phyloP scores from a whole-genome alignment of 2,329 filamentous ascomycete genomes.

The Metarhizium sp. region DNA sequence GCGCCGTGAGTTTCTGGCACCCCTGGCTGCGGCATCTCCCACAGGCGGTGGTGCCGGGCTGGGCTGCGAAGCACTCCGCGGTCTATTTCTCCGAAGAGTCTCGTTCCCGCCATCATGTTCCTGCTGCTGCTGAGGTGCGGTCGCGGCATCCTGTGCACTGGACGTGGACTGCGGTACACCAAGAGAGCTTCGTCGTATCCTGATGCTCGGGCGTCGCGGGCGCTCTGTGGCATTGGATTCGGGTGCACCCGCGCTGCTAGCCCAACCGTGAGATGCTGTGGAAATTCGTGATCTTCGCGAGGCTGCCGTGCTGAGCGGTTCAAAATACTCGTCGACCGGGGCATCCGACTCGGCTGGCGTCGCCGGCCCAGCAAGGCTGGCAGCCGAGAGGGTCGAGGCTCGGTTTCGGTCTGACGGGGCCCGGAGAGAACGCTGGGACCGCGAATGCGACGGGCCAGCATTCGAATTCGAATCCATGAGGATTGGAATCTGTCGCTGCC shows the following conservation, averaged over 20 bases:
- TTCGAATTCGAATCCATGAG: conserved; percentile 3
- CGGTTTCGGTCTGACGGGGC: conserved; percentile 1
- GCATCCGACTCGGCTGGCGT: conserved; percentile 1
- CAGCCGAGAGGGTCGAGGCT: not conserved
- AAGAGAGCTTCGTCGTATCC: conserved; percentile 11
- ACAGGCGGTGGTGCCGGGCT: conserved; percentile 12
- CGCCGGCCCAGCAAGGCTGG: not conserved
- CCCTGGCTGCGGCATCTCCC: conserved; percentile 8
- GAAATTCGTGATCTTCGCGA: conserved; percentile 6
- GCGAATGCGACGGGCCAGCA: conserved; percentile 1
- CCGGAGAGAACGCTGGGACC: not conserved
- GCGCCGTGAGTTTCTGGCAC: conserved; percentile 20
- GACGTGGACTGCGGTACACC: not conserved
- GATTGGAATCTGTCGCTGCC: not conserved
- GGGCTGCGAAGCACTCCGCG: conserved; percentile 28
- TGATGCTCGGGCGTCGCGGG: conserved; percentile 13
- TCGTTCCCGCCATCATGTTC: not conserved
- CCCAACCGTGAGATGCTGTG: conserved; percentile 1
- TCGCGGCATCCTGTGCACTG: not conserved
- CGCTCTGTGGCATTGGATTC: conserved; percentile 1
- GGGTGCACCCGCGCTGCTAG: not conserved
- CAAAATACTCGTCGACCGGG: conserved; percentile 2
- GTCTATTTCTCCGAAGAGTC: conserved; percentile 11
- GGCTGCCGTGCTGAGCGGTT: not conserved
- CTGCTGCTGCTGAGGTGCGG: not conserved